Evolutionary conservation across 1,284 basidiomycete species (phyloP), one percentile per base, ranked within the genome.

Genomic region (Puccinia triticina): DNA sequence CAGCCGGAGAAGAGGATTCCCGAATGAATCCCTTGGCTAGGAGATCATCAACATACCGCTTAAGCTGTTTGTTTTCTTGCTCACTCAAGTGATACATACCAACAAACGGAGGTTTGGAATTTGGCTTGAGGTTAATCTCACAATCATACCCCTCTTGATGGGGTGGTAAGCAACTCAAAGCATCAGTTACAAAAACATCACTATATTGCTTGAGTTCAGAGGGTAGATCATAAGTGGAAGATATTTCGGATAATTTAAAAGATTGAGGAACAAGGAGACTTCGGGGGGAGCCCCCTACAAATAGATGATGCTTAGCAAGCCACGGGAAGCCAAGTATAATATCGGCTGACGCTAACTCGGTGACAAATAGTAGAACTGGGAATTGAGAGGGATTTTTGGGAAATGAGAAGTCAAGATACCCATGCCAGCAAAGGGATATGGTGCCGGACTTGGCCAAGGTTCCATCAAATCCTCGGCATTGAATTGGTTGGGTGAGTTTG

Each of bases 11-110:
- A 7, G 43, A 46, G 14, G 43, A 46, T 46, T 46, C 43, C 84
- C 82, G 12, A 84, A 69, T 77, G 82, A 84, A 18, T 82, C 77
- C 11, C 83, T 34, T 10, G 82, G 57, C 0, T 43, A 57, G 37
- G 11, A 59, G 34, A 46, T 46, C 43, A 26, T 76, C 32, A 14
- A 76, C 21, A 26, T 76, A 59, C 2, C 12, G 18, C 26, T 43
- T 32, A 16, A 76, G 40, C 48, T 76, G 50, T 10, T 4, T 14
- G 29, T 46, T 72, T 72, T 77, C 74, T 4, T 61, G 1, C 26
- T 55, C 55, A 43, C 55, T 59, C 7, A 77, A 29, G 29, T 59
- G 37, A 48, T 77, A 77, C 53, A 77, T 59, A 3, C 74, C 74
- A 10, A 21, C 29, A 61, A 77, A 77, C 8, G 74, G 74, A n/a